A percentile compares a stretch with the other conserved stretches of the same genome.
These are phyloP conservation scores for Mycena epipterygia DNA, from an alignment of 768 basidiomycete species.

Conservation along the genomic window DNA sequence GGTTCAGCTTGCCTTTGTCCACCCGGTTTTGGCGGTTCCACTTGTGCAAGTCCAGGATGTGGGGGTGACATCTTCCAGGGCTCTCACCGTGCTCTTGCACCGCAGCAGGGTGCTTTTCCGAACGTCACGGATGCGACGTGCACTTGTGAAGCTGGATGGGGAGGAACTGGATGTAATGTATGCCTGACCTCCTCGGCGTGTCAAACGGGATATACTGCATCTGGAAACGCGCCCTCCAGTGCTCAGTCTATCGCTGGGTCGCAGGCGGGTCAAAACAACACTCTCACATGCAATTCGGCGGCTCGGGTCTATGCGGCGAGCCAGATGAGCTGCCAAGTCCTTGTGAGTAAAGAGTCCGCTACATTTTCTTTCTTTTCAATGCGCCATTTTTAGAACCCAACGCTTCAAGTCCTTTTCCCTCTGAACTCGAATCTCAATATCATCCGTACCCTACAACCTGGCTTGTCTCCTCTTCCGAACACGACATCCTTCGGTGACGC, in stretches of 20 bases:
- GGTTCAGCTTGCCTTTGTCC: conserved; percentile 81
- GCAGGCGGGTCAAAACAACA: conserved; percentile 64
- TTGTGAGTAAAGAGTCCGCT: conserved; percentile 61
- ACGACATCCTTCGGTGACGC: conserved; percentile 68
- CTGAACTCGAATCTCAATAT: conserved; percentile 81
- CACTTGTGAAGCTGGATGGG: conserved; percentile 81
- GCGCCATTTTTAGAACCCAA: conserved; percentile 76
- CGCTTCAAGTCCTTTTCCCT: conserved; percentile 83
- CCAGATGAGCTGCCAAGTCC: conserved; percentile 88
- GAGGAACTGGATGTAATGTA: conserved; percentile 84
- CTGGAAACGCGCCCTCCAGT: conserved; percentile 50
- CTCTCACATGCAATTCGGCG: conserved; percentile 78
- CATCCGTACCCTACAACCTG: conserved; percentile 78
- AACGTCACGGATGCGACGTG: conserved; percentile 81
- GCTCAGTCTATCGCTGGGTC: conserved; percentile 43
- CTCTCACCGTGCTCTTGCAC: conserved; percentile 64
- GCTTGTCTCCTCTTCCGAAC: conserved; percentile 77
- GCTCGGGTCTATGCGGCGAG: conserved; percentile 83
- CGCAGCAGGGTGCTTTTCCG: conserved; percentile 59
- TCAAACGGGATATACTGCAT: conserved; percentile 68
- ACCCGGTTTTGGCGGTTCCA: conserved; percentile 81
- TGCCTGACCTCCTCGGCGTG: conserved; percentile 80
- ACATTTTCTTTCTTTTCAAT: not conserved
- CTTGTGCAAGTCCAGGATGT: conserved; percentile 79
- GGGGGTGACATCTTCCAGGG: conserved; percentile 88